These are phyloP conservation scores for Dendryphion nanum DNA, from an alignment of 2,329 filamentous ascomycete species.

Conservation along the genomic window DNA sequence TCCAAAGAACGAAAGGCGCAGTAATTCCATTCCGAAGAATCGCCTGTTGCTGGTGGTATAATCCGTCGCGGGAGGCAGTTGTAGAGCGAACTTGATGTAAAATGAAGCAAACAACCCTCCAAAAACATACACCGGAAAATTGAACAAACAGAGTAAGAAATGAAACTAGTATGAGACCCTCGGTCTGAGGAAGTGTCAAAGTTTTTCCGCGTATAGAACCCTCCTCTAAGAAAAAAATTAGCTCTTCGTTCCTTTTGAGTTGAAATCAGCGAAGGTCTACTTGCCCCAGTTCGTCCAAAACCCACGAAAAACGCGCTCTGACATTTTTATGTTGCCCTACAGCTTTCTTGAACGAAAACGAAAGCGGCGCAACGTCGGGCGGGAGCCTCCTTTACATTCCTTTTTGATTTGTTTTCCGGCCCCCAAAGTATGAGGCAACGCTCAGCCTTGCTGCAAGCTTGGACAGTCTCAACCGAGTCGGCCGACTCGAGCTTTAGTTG, in stretches of 20 bases:
- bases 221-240: slow-evolving; percentile 8
- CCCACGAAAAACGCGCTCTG: slow-evolving; percentile 8
- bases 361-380: too few species aligned
- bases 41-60: slow-evolving; percentile 22
- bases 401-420: neutral
- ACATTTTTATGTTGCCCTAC: neutral
- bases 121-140: slow-evolving; percentile 19
- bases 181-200: slow-evolving; percentile 13
- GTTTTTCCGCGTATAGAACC: slow-evolving; percentile 14
- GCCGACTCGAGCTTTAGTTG: neutral
- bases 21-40: slow-evolving; percentile 20
- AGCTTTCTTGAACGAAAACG: too few species aligned
- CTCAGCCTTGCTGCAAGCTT: neutral
- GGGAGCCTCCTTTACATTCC: neutral
- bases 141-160: slow-evolving; percentile 21
- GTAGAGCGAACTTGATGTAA: slow-evolving; percentile 17
- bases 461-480: neutral
- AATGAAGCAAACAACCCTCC: slow-evolving; percentile 19
- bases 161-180: slow-evolving; percentile 15
- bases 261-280: neutral
- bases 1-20: slow-evolving; percentile 16
- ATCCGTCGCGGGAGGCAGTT: slow-evolving; percentile 12
- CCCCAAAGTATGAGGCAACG: neutral
- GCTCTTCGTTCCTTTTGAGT: neutral
- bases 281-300: slow-evolving; percentile 17